Evolutionary conservation across 1,284 basidiomycete genomes (phyloP).

Genomic region (Marasmius tenuissimus): DNA sequence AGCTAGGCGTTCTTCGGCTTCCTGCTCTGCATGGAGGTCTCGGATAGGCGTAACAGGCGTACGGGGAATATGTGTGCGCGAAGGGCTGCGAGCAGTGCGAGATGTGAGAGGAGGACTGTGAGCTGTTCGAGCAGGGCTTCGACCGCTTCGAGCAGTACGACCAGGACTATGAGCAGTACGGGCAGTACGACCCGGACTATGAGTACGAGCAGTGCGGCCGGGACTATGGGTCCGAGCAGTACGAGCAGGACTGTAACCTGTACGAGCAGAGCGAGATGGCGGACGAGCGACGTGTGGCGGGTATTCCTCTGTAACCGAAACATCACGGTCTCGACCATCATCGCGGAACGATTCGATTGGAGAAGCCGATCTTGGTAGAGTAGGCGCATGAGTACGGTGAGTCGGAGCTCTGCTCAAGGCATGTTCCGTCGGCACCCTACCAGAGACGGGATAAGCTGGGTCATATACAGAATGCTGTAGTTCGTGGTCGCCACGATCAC

Average conservation of each 20-base stretch:
- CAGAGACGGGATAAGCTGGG: not conserved
- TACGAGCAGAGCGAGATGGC: too few species aligned
- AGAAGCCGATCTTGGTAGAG: not conserved
- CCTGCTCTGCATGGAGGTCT: slow-evolving; percentile 45
- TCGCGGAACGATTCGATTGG: not conserved
- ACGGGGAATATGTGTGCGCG: slow-evolving; percentile 20
- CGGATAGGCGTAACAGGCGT: slow-evolving; percentile 27
- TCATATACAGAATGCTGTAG: not conserved
- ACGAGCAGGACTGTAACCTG: too few species aligned
- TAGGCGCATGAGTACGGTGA: not conserved
- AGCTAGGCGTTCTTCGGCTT: slow-evolving; percentile 51
- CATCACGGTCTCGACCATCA: not conserved
- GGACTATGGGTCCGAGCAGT: too few species aligned
- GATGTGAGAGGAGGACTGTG: not conserved
- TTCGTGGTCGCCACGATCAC: not conserved
- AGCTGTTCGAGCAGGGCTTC: not conserved
- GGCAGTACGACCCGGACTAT: not conserved
- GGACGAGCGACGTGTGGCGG: too few species aligned
- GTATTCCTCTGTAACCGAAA: too few species aligned
- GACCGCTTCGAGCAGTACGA: too few species aligned
- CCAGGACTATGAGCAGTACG: not conserved
- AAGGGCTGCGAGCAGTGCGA: not conserved
- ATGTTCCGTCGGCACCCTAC: not conserved
- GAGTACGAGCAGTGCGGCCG: not conserved
- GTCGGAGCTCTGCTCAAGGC: not conserved